Evolutionary conservation across 768 basidiomycete genomes (phyloP), one percentile per base, ranked within the genome.

Genomic region (Amanita pallidorosea): DNA sequence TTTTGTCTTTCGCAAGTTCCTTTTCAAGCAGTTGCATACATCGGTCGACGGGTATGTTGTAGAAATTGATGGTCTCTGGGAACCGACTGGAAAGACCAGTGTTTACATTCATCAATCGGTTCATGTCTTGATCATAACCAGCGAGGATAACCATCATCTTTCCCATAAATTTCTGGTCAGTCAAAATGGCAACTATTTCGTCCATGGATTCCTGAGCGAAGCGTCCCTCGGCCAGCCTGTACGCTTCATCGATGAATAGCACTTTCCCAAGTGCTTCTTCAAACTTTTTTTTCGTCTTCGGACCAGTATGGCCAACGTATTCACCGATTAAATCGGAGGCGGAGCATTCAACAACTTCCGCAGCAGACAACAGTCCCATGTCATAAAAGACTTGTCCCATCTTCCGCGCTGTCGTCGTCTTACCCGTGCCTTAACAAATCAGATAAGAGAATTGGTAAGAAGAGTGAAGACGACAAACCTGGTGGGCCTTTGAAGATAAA

Each of bases 401-500:
- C 56, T 82, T 82, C 2, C 80, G 68, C 1, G 80, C 80, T 0
- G 72, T 71, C 0, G 80, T 82, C 1, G 81, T 82, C 51, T 82
- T 82, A 13, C 81, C 80, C 0, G 80, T 81, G 3, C 81, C 81
- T 81, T 20, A 22, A 37, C 11, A 40, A 15, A 13, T 36, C 35
- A 36, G 36, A 52, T 5, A 25, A 18, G 12, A 2, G 4, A 12
- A 18, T 12, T 42, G 29, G 17, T 33, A 7, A 33, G 7, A 41
- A 48, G 38, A 11, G 33, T 15, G 5, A 23, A 17, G 17, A 31
- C 31, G 11, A 59, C 68, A 57, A 58, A 81, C 77, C 83, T 53
- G 83, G 84, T 5, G 83, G 84, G 0, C 84, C 83, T 56, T 81
- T 85, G 70, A 86, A 85, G 2, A 85, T 64, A 68, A 84, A 86